Evolutionary conservation across 2,329 filamentous ascomycete species (phyloP), one percentile per base, ranked within the genome.

Genomic region (Microcyclosporella mali): DNA sequence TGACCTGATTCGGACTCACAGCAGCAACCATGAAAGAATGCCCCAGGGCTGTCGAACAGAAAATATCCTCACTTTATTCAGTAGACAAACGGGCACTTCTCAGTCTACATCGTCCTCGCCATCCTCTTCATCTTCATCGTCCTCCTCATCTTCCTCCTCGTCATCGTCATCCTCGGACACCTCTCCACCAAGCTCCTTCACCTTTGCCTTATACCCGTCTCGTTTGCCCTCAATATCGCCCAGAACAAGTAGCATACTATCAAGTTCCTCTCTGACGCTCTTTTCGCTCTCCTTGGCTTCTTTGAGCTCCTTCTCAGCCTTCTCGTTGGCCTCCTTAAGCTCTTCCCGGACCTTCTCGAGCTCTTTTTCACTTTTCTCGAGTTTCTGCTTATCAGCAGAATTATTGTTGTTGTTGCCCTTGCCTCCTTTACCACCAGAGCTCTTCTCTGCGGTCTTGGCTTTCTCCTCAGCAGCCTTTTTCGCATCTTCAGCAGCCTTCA

Each of bases 181-280:
- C 38, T 61, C 55, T 12, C 58, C 59, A 14, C 59, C 60, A 32
- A 56, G 32, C 35, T 50, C 47, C 41, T 57, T 59, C 18, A 59
- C 45, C 50, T 54, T 57, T 17, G 43, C 50, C 43, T 47, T 57
- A 32, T 58, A 61, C 44, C 52, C 55, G 33, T 58, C 56, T 33
- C 53, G 40, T 49, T 72, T 72, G 41, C 70, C 65, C 55, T 73
- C 68, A 27, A 74, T 60, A 46, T 73, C 70, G 4, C 67, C 65
- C 25, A 72, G 64, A 4, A 71, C 60, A 36, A 73, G 69, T 41
- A 77, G 39, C 60, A 47, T 53, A 29, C 44, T 53, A 31, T 56
- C 52, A 21, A 56, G 33, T 34, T 55, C 51, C 17, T 57, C 53
- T 39, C 52, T 53, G 4, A 47, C 45, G n/a, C 21, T 32, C 32